A percentile compares a stretch with the other conserved stretches of the same genome.
These are phyloP conservation scores for Penicillium janthinellum DNA, from an alignment of 2,329 filamentous ascomycete genomes.

Conservation along the genomic window DNA sequence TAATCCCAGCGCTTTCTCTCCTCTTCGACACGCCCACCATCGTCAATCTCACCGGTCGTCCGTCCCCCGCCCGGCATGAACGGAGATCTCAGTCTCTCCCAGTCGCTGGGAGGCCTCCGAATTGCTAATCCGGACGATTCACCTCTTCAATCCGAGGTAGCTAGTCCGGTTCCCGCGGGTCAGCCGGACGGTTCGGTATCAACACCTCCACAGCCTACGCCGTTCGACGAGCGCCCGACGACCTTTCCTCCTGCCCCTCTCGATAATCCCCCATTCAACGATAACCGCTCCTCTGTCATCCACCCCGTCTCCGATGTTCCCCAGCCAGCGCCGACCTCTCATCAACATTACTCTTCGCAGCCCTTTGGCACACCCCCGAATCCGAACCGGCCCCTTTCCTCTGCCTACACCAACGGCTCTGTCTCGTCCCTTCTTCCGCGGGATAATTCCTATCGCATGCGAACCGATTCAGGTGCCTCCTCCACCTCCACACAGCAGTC, in stretches of 20 bases:
- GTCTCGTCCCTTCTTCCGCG: slow-evolving; percentile 41
- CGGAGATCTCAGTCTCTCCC: slow-evolving; percentile 87
- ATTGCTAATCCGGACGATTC: slow-evolving; percentile 94
- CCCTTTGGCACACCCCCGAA: slow-evolving; percentile 41
- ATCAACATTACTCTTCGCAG: slow-evolving; percentile 47
- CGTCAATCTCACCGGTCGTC: not conserved
- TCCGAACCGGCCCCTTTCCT: slow-evolving; percentile 50
- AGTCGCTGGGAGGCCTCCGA: slow-evolving; percentile 88
- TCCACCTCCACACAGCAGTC: slow-evolving; percentile 59
- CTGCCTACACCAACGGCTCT: slow-evolving; percentile 51
- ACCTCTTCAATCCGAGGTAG: slow-evolving; percentile 44
- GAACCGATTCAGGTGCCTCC: slow-evolving; percentile 61
- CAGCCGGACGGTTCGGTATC: slow-evolving; percentile 27
- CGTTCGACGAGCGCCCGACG: slow-evolving; percentile 22
- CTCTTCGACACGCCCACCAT: not conserved
- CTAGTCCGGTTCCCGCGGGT: slow-evolving; percentile 29
- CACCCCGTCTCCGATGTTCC: slow-evolving; percentile 48
- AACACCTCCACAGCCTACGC: slow-evolving; percentile 24
- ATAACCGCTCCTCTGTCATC: slow-evolving; percentile 49
- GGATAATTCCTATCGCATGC: slow-evolving; percentile 55
- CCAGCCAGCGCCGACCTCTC: slow-evolving; percentile 46
- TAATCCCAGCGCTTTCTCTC: not conserved
- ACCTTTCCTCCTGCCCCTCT: slow-evolving; percentile 25
- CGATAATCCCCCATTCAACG: slow-evolving; percentile 29
- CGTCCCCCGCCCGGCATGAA: slow-evolving; percentile 65